A percentile compares a stretch with the other conserved stretches of the same genome.
phyloP scores from a whole-genome alignment of 208 protist species.

The Leishmania turanica region DNA sequence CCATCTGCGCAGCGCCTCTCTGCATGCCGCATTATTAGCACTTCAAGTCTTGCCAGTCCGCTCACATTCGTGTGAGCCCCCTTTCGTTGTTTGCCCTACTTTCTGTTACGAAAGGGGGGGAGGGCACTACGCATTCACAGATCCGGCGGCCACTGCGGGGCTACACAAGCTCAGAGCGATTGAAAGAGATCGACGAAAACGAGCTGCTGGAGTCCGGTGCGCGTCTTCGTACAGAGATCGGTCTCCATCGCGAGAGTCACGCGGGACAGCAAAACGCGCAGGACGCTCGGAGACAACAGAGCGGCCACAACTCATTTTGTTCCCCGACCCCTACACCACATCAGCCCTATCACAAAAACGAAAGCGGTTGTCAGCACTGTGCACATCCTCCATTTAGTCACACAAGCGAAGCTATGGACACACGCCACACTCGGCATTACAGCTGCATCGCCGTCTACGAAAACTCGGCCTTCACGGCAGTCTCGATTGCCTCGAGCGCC shows the following conservation, averaged over 20 bases:
- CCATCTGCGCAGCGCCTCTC: not conserved
- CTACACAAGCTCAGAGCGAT: not conserved
- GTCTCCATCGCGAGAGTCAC: not conserved
- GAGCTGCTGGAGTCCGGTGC: not conserved
- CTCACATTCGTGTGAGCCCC: not conserved
- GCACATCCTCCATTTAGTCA: not conserved
- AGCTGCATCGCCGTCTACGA: slow-evolving; percentile 11
- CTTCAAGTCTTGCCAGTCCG: not conserved
- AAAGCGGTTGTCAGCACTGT: not conserved
- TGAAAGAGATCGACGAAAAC: not conserved
- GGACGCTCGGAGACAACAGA: not conserved
- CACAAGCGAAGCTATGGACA: not conserved
- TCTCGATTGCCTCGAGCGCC: slow-evolving; percentile 45
- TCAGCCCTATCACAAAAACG: not conserved
- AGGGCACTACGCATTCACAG: not conserved
- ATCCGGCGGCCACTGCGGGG: not conserved
- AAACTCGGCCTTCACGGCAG: slow-evolving; percentile 67
- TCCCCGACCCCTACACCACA: not conserved
- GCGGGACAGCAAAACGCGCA: not conserved
- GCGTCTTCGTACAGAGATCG: not conserved
- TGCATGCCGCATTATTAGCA: not conserved
- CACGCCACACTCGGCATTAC: not conserved
- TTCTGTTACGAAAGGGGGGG: not conserved
- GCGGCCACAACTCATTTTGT: not conserved
- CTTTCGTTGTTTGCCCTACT: not conserved